phyloP scores from a whole-genome alignment of 164 flowering plant genomes.

The Litsea cubeba region DNA sequence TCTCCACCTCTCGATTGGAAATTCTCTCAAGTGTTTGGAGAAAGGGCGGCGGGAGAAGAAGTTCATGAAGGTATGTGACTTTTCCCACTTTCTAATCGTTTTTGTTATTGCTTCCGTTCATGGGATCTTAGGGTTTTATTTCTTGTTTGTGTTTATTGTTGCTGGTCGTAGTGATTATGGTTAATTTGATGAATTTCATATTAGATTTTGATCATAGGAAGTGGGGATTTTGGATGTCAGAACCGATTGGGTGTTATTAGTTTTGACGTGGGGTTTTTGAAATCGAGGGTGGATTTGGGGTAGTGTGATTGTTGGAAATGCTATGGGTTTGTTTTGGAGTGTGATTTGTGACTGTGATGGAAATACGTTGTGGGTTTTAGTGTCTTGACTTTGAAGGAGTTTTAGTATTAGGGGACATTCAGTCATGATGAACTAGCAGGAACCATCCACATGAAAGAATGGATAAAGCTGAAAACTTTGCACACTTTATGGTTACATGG shows the following conservation, averaged over 20 bases:
- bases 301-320: neutral
- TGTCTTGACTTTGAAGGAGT: too few species aligned
- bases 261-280: too few species aligned
- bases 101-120: neutral
- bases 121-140: neutral
- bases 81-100: neutral
- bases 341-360: neutral
- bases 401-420: neutral
- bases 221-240: too few species aligned
- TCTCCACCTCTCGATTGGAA: constrained; percentile 68
- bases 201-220: too few species aligned
- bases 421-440: neutral
- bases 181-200: too few species aligned
- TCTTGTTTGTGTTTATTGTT: neutral
- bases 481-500: neutral
- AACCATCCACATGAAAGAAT: neutral
- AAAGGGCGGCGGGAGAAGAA: constrained; percentile 72
- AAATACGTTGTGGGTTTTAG: neutral
- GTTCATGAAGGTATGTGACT: constrained; percentile 67
- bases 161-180: too few species aligned
- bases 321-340: neutral
- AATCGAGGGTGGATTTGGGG: neutral
- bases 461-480: neutral
- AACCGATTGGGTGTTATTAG: too few species aligned
- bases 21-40: constrained; percentile 87